Base-by-base conservation (phyloP, 1,284 basidiomycete species). In the Cerrena zonata region DNA sequence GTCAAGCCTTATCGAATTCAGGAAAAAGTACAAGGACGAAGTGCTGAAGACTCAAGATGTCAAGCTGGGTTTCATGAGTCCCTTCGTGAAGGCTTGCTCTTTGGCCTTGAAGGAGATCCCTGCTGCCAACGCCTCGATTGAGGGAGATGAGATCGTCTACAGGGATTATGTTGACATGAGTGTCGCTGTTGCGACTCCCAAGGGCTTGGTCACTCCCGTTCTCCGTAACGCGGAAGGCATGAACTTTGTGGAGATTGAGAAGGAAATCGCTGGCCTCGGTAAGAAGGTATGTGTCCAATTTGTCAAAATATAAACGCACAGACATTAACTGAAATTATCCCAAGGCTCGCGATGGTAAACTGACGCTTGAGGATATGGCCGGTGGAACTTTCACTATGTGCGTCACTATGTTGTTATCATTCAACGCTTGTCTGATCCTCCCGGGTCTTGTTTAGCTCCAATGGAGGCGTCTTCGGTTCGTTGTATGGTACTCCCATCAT, bases 51-150 rank as follows among this genome's bases (percentile, higher is more conserved):
- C 88, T 66, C 89, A 94, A 61, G 94, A 93, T 45, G 86, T 98
- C 70, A 99, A 99, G 74, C 83, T 99, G 57, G 95, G 96, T 37
- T 99, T 93, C 82, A 99, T 99, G 96, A 91, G 89, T 57, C 93
- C 93, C 40, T 99, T 99, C 65, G 89, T 94, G 45, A 88, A 87
- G 65, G 96, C 96, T 2, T 88, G 82, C 48, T 76, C 81, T 43
- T 75, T 97, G 34, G 94, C 92, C 5, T 75, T 99, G 59, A 83
- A 88, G 70, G 95, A 98, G 71, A 91, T 99, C 53, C 94, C 94
- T 18, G 84, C 82, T 7, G 95, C 93, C 54, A 99, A 99, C 69
- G 95, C 94, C 36, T 89, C 86, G 57, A 97, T 99, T 63, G 95
- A 98, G 52, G 90, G 86, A 30, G 93, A 97, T 60, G 86, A 92